Evolutionary conservation across 331 rosid genomes (phyloP), one percentile per base, ranked within the genome.

Genomic region (Erythrophleum ivorense): DNA sequence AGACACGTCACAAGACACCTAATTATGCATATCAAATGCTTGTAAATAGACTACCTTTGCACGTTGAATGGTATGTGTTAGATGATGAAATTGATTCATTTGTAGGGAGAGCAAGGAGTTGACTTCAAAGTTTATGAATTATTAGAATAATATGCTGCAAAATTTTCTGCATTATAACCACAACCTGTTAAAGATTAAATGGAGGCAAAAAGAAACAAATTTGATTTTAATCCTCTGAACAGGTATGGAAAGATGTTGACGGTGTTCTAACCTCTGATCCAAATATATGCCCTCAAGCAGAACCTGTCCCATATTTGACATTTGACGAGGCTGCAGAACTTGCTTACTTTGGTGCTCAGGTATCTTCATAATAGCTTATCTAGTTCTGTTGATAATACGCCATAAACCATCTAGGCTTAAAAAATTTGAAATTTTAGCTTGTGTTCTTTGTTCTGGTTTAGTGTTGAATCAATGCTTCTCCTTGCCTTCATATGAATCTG

Each of bases 271-370:
- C 98, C 74, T 91, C 94, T 73, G 98, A 92, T 85, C 98, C 98
- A 49, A 90, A 92, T 75, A 86, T 95, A 83, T 89, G 88, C 73
- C 81, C 88, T 31, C 82, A 21, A 38, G 97, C 98, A 74, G 55
- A 88, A 86, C 97, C 97, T 43, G 98, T 95, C 55, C 97, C 98
- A 18, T 87, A 80, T 86, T 88, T 95, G 92, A 95, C 97, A 68
- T 95, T 95, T 83, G 98, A 92, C 21, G 98, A 95, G 91, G 97
- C 98, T 75, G 97, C 98, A 34, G 97, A 95, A 79, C 98, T 95
- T 86, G 98, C 98, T 76, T 92, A 95, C 86, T 95, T 92, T 84
- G 98, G 98, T 86, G 98, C 98, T 81, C 98, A 95, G 97, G 98
- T 95, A 86, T 78, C n/a, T 53, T 71, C 63, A 41, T 74, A 41